Conservation (phyloP, 352 stramenopile species). For the Nothophytophthora sp. region DNA sequence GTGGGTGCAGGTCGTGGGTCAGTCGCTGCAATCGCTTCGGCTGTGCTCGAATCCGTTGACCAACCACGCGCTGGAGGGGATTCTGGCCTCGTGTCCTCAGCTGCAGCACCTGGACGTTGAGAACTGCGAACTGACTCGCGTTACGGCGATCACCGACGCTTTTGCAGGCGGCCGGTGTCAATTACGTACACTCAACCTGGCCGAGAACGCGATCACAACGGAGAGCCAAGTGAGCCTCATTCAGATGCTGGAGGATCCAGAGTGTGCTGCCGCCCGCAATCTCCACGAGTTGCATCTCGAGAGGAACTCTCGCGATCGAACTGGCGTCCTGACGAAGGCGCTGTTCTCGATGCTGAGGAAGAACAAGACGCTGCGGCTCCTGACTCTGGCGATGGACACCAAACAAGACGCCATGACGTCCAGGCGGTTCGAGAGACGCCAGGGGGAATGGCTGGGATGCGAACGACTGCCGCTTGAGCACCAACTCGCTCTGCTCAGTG, state of each 20-base stretch:
- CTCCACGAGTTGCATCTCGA: slow-evolving; percentile 37
- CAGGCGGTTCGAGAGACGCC: too few relatives aligned
- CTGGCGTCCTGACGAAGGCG: slow-evolving; percentile 12
- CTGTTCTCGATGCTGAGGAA: slow-evolving; percentile 11
- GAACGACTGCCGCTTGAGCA: slow-evolving; percentile 16
- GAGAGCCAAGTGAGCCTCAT: slow-evolving; percentile 29
- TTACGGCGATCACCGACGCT: slow-evolving; percentile 25
- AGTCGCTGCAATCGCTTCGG: slow-evolving; percentile 26
- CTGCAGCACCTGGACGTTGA: slow-evolving; percentile 39
- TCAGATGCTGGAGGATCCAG: slow-evolving; percentile 15
- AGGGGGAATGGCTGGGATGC: slow-evolving; percentile 19
- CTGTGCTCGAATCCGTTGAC: slow-evolving; percentile 31
- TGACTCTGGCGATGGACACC: slow-evolving; percentile 25
- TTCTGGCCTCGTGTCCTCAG: slow-evolving; percentile 38
- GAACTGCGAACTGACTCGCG: slow-evolving; percentile 34
- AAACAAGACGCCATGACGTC: too few relatives aligned
- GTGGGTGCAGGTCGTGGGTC: slow-evolving; percentile 19
- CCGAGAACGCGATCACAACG: slow-evolving; percentile 35
- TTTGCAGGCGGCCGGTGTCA: slow-evolving; percentile 20
- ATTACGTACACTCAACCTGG: slow-evolving; percentile 33
- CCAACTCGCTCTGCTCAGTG: slow-evolving; percentile 26
- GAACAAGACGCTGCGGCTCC: slow-evolving; percentile 25
- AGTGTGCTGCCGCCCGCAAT: slow-evolving; percentile 9
- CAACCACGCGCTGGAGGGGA: slow-evolving; percentile 9
- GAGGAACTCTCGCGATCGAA: slow-evolving; percentile 30